Evolutionary conservation across 108 stramenopile species (phyloP), one percentile per base, ranked within the genome.

Genomic region (Skeletonema potamos): DNA sequence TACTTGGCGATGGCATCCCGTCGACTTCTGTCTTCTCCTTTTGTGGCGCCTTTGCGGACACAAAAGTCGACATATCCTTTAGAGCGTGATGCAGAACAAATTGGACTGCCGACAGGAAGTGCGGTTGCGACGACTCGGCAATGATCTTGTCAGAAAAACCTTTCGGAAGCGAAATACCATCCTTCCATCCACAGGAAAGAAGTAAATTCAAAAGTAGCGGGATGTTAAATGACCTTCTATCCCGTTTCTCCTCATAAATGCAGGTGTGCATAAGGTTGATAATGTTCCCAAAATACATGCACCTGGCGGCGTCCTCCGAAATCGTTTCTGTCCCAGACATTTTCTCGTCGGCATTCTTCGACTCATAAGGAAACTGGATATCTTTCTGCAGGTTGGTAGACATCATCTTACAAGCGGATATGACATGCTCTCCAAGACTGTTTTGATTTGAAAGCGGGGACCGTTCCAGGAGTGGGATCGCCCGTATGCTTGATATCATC

Each of bases 231-330:
- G 68, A 60, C 17, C 87, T 79, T 33, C 87, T 79, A 10, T 89
- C 89, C 41, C 91, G 63, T 58, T 87, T 89, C 59, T 94, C 93
- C 65, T 90, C 89, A 55, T 86, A 89, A 27, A 94, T 65, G 62
- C 79, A 89, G 4, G 83, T 55, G 43, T 86, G 86, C 12, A 92
- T 59, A 64, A 83, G 77, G 66, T 68, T 82, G 26, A 92, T 39
- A 27, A 87, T 66, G 62, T 78, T 85, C 30, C 90, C 90, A 33
- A 89, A 74, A 73, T 90, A 94, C 85, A 94, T 90, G 27, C 72
- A 73, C n/a, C 58, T 73, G 11, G 70, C 55, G 51, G 81, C 76
- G 44, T 73, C 76, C 6, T 62, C 32, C 6, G 69, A 34, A 36
- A 56, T 46, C 18, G 54, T 76, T 27, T 44, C 36, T 26, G 27